Percentiles rank a stretch among this genome's conserved stretches.
Evolutionary conservation across 2,329 filamentous ascomycete species (phyloP).

Genomic region (Dothideomycetes sp.): DNA sequence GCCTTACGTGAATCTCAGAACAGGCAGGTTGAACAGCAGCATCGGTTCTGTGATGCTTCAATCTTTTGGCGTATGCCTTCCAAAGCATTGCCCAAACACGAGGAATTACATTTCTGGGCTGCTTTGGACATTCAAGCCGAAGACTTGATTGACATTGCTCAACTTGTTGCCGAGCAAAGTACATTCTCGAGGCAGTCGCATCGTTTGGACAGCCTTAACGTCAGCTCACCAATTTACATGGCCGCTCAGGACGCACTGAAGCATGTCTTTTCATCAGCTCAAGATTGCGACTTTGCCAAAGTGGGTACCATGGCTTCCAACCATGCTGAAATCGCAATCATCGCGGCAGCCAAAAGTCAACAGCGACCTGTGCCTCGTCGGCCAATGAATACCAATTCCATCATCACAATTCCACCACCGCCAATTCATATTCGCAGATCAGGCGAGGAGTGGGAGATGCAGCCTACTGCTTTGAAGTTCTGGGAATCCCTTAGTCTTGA

Average conservation of each 20-base stretch:
- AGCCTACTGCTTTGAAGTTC: conserved; percentile 66
- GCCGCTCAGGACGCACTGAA: conserved; percentile 12
- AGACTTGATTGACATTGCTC: conserved; percentile 26
- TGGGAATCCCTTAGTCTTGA: conserved; percentile 74
- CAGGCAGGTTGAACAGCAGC: not conserved
- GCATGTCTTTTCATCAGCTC: conserved; percentile 15
- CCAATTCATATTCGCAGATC: conserved; percentile 64
- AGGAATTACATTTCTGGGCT: conserved; percentile 13
- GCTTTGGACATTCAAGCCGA: conserved; percentile 19
- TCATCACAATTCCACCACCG: conserved; percentile 56
- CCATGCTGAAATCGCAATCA: conserved; percentile 9
- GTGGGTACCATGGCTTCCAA: conserved; percentile 22
- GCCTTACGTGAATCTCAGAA: conserved; percentile 1
- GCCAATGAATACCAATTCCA: conserved; percentile 20
- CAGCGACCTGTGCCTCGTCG: conserved; percentile 25
- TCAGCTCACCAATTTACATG: not conserved
- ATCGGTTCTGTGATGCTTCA: conserved; percentile 1
- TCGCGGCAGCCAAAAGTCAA: conserved; percentile 16
- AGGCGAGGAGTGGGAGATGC: conserved; percentile 60
- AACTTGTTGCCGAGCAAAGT: conserved; percentile 27
- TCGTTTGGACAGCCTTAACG: not conserved
- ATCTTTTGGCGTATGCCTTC: conserved; percentile 2
- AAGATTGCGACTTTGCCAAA: conserved; percentile 20
- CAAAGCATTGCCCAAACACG: not conserved
- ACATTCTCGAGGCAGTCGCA: too few species aligned